These are phyloP conservation scores for Nicotiana obtusifolia DNA, from an alignment of 257 asterid species.

Conservation along the genomic window DNA sequence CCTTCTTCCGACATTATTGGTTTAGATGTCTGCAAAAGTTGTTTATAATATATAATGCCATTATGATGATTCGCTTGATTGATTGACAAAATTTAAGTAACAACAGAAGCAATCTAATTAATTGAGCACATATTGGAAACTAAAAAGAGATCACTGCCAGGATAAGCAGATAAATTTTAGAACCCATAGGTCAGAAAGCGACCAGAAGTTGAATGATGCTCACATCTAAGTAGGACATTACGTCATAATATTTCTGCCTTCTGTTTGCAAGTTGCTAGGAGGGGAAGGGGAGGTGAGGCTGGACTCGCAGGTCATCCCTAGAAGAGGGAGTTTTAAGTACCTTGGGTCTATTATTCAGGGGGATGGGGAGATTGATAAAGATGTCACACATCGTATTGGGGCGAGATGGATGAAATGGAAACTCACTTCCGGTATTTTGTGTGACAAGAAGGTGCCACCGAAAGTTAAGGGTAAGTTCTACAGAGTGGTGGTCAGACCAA, in stretches of 20 bases:
- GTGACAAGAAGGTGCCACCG: too few relatives aligned
- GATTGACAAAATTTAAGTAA: not conserved
- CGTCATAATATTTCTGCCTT: not conserved
- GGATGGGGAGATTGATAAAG: too few relatives aligned
- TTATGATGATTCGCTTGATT: not conserved
- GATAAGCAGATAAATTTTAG: not conserved
- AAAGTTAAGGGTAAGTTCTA: too few relatives aligned
- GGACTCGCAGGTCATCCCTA: too few relatives aligned
- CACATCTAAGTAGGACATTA: not conserved
- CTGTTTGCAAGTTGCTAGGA: not conserved
- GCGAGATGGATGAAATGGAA: too few relatives aligned
- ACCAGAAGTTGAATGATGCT: not conserved
- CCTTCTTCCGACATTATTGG: constrained; percentile 84
- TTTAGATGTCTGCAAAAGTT: constrained; percentile 54
- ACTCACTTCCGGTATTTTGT: too few relatives aligned
- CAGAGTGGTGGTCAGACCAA: too few relatives aligned
- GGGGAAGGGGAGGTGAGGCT: too few relatives aligned
- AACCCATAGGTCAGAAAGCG: not conserved
- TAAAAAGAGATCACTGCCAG: not conserved
- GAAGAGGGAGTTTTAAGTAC: too few relatives aligned
- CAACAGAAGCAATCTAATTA: not conserved
- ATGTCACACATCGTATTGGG: too few relatives aligned
- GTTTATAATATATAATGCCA: not conserved
- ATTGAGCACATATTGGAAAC: constrained; percentile 1
- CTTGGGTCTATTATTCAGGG: too few relatives aligned